Evolutionary conservation across 1,284 basidiomycete species (phyloP).

Genomic region (Gymnopus androsaceus): DNA sequence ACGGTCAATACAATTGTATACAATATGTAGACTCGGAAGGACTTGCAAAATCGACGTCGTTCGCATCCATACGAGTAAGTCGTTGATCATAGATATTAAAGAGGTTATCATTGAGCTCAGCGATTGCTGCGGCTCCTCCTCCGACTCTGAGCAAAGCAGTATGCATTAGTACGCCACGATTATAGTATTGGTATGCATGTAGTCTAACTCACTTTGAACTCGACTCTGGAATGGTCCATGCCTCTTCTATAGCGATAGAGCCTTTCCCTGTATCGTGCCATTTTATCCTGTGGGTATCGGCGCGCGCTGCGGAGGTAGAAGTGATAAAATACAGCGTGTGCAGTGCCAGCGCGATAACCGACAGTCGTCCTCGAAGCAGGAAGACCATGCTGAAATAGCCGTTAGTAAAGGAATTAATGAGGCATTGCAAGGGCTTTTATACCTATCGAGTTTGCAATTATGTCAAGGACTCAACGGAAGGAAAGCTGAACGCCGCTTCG

Average conservation of each 20-base stretch:
- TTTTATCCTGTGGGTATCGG: too few species aligned
- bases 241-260: conserved; percentile 41
- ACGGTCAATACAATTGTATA: not conserved
- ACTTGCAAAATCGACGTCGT: conserved; percentile 40
- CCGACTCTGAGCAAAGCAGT: conserved; percentile 28
- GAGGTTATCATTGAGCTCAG: conserved; percentile 34
- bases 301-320: too few species aligned
- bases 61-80: conserved; percentile 38
- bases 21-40: not conserved
- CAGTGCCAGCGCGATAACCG: too few species aligned
- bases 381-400: too few species aligned
- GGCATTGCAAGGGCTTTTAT: too few species aligned
- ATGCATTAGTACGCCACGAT: not conserved
- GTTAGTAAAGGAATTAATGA: too few species aligned
- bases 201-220: conserved; percentile 18
- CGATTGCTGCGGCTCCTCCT: too few species aligned
- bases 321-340: too few species aligned
- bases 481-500: too few species aligned
- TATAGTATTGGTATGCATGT: not conserved
- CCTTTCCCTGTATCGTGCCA: conserved; percentile 36
- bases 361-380: too few species aligned
- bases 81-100: conserved; percentile 43
- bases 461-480: too few species aligned
- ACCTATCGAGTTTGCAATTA: too few species aligned
- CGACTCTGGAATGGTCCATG: conserved; percentile 42